Conservation (phyloP, 2,329 filamentous ascomycete species). For the Diaporthe sp. region DNA sequence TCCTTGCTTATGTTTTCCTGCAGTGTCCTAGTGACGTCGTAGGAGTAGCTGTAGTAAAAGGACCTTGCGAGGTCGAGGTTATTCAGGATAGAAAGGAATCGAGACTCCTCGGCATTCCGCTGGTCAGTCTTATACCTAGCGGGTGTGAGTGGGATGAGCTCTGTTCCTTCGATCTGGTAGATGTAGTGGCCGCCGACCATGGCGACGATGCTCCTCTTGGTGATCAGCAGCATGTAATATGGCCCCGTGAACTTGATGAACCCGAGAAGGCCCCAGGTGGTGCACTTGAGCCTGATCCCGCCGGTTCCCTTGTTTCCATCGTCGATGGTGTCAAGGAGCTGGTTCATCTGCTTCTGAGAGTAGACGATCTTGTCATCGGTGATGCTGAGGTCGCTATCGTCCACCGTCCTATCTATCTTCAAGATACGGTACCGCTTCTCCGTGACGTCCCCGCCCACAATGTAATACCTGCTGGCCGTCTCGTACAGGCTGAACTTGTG, state of each 20-base stretch:
- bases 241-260: conserved; percentile 97
- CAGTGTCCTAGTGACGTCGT: conserved; percentile 92
- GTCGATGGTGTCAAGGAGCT: conserved; percentile 93
- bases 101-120: conserved; percentile 86
- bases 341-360: conserved; percentile 90
- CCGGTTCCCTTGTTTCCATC: conserved; percentile 94
- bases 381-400: conserved; percentile 83
- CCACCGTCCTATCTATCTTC: conserved; percentile 92
- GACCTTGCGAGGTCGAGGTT: conserved; percentile 91
- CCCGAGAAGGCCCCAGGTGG: conserved; percentile 92
- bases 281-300: conserved; percentile 90
- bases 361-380: conserved; percentile 97
- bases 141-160: conserved; percentile 88
- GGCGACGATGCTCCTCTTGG: conserved; percentile 94
- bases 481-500: conserved; percentile 99
- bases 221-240: conserved; percentile 97
- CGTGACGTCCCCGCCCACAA: conserved; percentile 91
- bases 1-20: conserved; percentile 93
- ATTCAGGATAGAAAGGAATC: conserved; percentile 89
- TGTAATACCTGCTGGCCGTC: conserved; percentile 92
- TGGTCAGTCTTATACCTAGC: conserved; percentile 83
- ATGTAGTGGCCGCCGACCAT: conserved; percentile 97
- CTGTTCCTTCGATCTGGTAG: conserved; percentile 94
- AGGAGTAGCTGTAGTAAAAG: conserved; percentile 99
- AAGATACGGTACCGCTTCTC: conserved; percentile 91